phyloP scores from a whole-genome alignment of 371 early-diverging fungal genomes.

The Circinella umbellata region DNA sequence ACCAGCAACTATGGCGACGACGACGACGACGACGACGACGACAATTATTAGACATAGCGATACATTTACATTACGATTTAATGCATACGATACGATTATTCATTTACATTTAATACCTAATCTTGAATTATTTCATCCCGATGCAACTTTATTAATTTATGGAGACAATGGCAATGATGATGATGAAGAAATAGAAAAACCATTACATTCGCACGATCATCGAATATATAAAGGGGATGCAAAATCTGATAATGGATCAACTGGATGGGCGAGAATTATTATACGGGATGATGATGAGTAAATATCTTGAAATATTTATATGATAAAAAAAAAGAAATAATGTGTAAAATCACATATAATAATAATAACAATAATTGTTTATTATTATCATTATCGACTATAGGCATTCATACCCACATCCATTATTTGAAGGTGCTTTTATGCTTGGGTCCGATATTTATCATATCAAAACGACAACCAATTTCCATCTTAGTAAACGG shows the following conservation, averaged over 20 bases:
- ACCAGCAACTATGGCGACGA: neutral
- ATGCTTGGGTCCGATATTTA: slow-evolving; percentile 56
- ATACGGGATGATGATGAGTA: slow-evolving; percentile 51
- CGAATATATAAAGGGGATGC: slow-evolving; percentile 69
- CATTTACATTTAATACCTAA: slow-evolving; percentile 76
- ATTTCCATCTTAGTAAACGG: slow-evolving; percentile 61
- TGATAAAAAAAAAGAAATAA: too few relatives aligned
- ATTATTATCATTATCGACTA: neutral
- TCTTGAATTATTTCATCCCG: slow-evolving; percentile 72
- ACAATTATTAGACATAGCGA: slow-evolving; percentile 42
- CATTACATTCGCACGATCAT: slow-evolving; percentile 42
- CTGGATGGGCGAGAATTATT: slow-evolving; percentile 69
- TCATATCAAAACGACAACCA: slow-evolving; percentile 62
- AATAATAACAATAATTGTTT: too few relatives aligned
- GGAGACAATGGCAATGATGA: neutral
- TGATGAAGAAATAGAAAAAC: slow-evolving; percentile 3
- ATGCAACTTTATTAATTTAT: slow-evolving; percentile 41
- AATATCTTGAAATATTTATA: neutral
- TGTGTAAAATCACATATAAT: too few relatives aligned
- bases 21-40: neutral
- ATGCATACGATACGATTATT: slow-evolving; percentile 71
- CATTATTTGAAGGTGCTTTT: slow-evolving; percentile 72
- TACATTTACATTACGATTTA: slow-evolving; percentile 56
- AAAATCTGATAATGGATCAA: neutral
- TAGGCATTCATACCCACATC: slow-evolving; percentile 15